phyloP scores from a whole-genome alignment of 345 rosid species.

The Aquilaria sinensis region DNA sequence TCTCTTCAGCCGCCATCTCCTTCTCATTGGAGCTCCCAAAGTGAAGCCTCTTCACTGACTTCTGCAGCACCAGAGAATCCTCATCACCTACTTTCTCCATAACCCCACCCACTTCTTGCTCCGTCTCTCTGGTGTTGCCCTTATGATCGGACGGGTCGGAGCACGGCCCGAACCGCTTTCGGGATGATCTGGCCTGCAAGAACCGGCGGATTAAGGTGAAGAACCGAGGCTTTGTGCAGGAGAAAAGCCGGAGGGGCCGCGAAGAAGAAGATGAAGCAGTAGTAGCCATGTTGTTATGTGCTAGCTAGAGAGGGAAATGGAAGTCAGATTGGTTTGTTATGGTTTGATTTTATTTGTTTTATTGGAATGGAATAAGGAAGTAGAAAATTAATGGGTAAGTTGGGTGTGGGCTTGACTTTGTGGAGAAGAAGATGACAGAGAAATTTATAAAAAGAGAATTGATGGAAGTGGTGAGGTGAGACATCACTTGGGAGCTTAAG shows the following conservation, averaged over 20 bases:
- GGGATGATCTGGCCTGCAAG: constrained; percentile 43
- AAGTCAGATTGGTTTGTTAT: no score
- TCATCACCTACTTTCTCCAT: constrained; percentile 12
- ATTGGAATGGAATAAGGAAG: no score
- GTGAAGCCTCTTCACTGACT: constrained; percentile 76
- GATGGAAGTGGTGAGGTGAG: no score
- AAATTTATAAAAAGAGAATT: no score
- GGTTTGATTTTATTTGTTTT: no score
- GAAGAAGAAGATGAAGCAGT: constrained; percentile 19
- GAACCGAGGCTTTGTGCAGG: constrained; percentile 44
- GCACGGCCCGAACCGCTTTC: constrained; percentile 19
- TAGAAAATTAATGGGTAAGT: no score
- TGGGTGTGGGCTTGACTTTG: no score
- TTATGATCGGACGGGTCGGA: constrained; percentile 19
- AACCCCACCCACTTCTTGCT: background rate
- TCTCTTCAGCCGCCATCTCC: constrained; percentile 59
- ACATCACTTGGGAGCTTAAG: no score
- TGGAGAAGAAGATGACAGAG: no score
- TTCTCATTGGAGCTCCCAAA: constrained; percentile 80
- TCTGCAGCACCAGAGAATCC: constrained; percentile 47
- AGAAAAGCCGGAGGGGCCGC: constrained; percentile 34
- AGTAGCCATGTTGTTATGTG: no score
- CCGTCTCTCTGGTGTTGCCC: background rate
- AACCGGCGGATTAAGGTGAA: constrained; percentile 52
- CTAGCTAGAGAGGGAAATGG: no score